These are phyloP conservation scores for Phycomyces nitens DNA, from an alignment of 192 early-diverging fungal species.

Conservation along the genomic window DNA sequence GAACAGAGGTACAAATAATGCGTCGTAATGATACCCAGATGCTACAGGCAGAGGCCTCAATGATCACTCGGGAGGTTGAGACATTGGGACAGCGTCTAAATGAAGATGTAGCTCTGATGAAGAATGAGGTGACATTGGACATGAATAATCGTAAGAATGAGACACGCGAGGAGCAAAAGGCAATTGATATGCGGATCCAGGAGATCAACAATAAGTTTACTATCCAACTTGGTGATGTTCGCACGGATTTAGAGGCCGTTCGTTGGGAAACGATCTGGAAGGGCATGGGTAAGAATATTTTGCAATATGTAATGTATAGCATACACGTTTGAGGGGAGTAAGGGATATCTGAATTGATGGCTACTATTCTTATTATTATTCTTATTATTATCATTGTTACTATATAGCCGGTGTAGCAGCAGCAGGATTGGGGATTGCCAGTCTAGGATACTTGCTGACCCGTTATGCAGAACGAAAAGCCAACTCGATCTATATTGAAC, in stretches of 20 bases:
- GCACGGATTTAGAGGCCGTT: slow-evolving; percentile 85
- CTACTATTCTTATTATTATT: too few relatives aligned
- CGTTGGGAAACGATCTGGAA: slow-evolving; percentile 80
- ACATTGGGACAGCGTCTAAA: slow-evolving; percentile 65
- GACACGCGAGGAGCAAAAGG: slow-evolving; percentile 71
- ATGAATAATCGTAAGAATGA: slow-evolving; percentile 89
- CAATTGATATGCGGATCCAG: slow-evolving; percentile 73
- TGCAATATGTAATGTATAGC: slow-evolving; percentile 1
- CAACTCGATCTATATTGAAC: slow-evolving; percentile 8
- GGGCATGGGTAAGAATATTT: slow-evolving; percentile 53
- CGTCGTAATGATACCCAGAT: slow-evolving; percentile 73
- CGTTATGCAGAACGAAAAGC: slow-evolving; percentile 21
- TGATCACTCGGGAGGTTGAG: slow-evolving; percentile 77
- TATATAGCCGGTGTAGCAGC: slow-evolving; percentile 25
- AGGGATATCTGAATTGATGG: too few relatives aligned
- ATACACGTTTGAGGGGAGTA: too few relatives aligned
- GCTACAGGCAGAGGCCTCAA: slow-evolving; percentile 69
- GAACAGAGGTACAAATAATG: slow-evolving; percentile 71
- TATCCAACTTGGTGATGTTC: slow-evolving; percentile 74
- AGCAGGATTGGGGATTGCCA: slow-evolving; percentile 29
- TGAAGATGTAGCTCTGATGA: slow-evolving; percentile 76
- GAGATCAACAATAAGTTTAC: slow-evolving; percentile 84
- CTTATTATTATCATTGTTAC: too few relatives aligned
- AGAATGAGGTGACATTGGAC: slow-evolving; percentile 85
- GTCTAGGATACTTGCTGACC: slow-evolving; percentile 32